Evolutionary conservation across 441 rosid genomes (phyloP), one percentile per base, ranked within the genome.

Genomic region (Biscutella laevigata): DNA sequence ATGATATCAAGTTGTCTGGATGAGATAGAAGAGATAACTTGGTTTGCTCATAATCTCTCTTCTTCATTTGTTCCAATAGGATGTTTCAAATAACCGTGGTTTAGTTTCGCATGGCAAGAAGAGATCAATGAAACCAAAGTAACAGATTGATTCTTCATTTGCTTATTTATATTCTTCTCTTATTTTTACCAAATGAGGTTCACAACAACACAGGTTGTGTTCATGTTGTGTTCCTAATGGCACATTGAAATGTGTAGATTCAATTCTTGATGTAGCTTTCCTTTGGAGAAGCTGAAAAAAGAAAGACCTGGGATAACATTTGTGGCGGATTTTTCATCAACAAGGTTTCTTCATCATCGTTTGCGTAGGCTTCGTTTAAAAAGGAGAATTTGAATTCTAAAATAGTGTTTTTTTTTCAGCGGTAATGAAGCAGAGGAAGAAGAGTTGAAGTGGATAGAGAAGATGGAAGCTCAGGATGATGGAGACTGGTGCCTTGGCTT

Each of bases 241-340:
- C n/a, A n/a, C n/a, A n/a, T n/a, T n/a, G n/a, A n/a, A n/a, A n/a
- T n/a, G n/a, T n/a, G n/a, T n/a, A n/a, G n/a, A n/a, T n/a, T n/a
- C n/a, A n/a, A n/a, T n/a, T n/a, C n/a, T n/a, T n/a, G 16, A 13
- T 41, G 39, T 53, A 53, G 61, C 7, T 35, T 57, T 28, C 69
- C 64, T 21, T 4, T 65, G 20, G 59, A 57, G 39, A 57, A 19
- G 59, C 64, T 64, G 53, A 43, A 50, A 50, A 41, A 57, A 65
- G 69, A 65, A 50, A 57, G 64, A 35, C 14, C 64, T 14, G 70
- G 24, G 28, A 41, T 65, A 2, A 57, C 46, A 28, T 36, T 65
- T 35, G 53, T 65, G 24, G 64, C 59, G 11, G 53, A 57, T 35
- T 64, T 57, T 41, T 26, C 59, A 49, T 1, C 21, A 16, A 5